phyloP scores from a whole-genome alignment of 2,329 filamentous ascomycete genomes.

The Apiospora arundinis region DNA sequence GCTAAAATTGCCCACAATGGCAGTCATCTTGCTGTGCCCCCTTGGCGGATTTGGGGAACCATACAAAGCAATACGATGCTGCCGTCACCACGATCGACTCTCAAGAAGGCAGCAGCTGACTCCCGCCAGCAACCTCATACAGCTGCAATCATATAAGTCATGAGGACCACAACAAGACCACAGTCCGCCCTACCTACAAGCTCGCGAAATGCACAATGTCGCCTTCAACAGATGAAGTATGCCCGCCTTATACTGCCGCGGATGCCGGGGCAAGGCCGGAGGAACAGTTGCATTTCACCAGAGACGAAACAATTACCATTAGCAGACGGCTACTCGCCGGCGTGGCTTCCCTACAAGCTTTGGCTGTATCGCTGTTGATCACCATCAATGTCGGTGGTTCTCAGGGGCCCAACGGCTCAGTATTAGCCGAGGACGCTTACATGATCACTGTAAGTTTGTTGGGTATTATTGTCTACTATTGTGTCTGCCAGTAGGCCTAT shows the following conservation, averaged over 20 bases:
- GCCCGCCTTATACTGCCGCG: neutral
- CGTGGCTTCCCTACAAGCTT: neutral
- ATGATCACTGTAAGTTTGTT: slow-evolving; percentile 7
- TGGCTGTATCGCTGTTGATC: slow-evolving; percentile 8
- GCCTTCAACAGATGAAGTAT: neutral
- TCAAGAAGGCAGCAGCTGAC: neutral
- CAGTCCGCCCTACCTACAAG: neutral
- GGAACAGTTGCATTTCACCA: slow-evolving; percentile 11
- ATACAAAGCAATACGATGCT: neutral
- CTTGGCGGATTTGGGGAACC: neutral
- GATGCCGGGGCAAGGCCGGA: neutral
- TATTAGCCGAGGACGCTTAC: slow-evolving; percentile 10
- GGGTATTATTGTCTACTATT: neutral
- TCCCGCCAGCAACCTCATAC: neutral
- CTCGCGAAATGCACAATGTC: neutral
- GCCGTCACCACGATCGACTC: neutral
- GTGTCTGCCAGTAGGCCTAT: too few species aligned
- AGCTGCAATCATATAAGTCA: neutral
- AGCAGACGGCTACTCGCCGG: neutral
- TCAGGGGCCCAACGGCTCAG: neutral
- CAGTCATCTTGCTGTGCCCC: neutral
- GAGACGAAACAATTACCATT: neutral
- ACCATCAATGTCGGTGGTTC: slow-evolving; percentile 16
- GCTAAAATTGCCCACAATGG: neutral
- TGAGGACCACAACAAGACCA: neutral